Evolutionary conservation across 31 red algal genomes (phyloP).

Genomic region (Endocladia muricata): DNA sequence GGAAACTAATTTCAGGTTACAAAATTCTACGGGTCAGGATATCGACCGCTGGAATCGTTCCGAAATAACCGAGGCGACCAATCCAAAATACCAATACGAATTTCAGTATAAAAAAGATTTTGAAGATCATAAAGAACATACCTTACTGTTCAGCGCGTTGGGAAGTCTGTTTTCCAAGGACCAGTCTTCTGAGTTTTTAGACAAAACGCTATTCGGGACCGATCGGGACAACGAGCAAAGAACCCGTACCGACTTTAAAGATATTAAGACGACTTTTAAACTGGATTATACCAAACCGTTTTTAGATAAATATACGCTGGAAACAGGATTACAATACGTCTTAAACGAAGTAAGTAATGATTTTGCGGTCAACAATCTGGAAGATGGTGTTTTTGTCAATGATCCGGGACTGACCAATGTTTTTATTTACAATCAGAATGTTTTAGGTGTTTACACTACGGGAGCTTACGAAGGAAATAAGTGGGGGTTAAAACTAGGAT

Average conservation of each 20-base stretch:
- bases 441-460: neutral
- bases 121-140: too few species aligned
- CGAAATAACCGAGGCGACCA: too few species aligned
- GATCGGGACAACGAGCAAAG: too few species aligned
- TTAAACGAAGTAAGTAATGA: neutral
- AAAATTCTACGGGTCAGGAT: too few species aligned
- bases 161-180: too few species aligned
- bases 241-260: neutral
- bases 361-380: neutral
- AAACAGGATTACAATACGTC: neutral
- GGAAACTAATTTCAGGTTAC: too few species aligned
- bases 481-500: neutral
- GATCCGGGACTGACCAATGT: neutral
- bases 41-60: too few species aligned
- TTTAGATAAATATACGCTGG: neutral
- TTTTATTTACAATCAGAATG: conserved; percentile 8
- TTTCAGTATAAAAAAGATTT: too few species aligned
- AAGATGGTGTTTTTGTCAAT: neutral
- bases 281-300: conserved; percentile 10
- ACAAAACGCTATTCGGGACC: too few species aligned
- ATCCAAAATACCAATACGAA: too few species aligned
- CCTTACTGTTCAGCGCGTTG: too few species aligned
- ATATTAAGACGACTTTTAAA: neutral
- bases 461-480: neutral
- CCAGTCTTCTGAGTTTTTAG: too few species aligned